A percentile compares a stretch with the other conserved stretches of the same genome.
Evolutionary conservation across 768 basidiomycete genomes (phyloP).

Genomic region (Calvatia gigantea): DNA sequence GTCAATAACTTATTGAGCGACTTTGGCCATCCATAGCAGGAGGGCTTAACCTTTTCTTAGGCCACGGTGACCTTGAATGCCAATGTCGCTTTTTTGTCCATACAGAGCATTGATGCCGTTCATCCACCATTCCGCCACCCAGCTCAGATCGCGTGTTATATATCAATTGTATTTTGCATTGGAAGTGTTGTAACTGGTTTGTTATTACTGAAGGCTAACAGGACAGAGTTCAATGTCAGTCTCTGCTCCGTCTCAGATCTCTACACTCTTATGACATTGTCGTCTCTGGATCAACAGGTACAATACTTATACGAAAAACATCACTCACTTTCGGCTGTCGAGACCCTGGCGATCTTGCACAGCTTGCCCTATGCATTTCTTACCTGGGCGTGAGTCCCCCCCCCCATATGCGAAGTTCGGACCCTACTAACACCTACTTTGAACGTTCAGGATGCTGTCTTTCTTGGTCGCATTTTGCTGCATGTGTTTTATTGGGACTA

Average conservation of each 20-base stretch:
- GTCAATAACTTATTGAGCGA: neutral
- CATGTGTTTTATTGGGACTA: neutral
- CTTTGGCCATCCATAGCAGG: neutral
- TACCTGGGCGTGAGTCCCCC: neutral
- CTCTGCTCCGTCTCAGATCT: neutral
- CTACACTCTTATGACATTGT: neutral
- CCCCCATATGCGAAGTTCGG: neutral
- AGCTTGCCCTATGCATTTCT: constrained; percentile 1
- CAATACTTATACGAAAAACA: neutral
- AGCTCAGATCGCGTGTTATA: constrained; percentile 41
- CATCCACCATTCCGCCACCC: constrained; percentile 20
- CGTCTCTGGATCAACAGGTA: neutral
- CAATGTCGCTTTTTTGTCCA: constrained; percentile 55
- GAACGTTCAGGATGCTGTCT: neutral
- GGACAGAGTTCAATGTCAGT: neutral
- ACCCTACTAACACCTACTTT: no score
- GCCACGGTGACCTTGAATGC: constrained; percentile 53
- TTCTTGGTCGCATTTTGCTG: constrained; percentile 3
- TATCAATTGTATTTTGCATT: constrained; percentile 41
- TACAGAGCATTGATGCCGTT: constrained; percentile 33
- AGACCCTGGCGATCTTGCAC: neutral
- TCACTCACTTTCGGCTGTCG: neutral
- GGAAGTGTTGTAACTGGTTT: constrained; percentile 42
- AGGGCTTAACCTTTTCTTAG: constrained; percentile 22
- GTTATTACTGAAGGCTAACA: constrained; percentile 26